Evolutionary conservation across 306 rosid genomes (phyloP).

Genomic region (Medicago truncatula): DNA sequence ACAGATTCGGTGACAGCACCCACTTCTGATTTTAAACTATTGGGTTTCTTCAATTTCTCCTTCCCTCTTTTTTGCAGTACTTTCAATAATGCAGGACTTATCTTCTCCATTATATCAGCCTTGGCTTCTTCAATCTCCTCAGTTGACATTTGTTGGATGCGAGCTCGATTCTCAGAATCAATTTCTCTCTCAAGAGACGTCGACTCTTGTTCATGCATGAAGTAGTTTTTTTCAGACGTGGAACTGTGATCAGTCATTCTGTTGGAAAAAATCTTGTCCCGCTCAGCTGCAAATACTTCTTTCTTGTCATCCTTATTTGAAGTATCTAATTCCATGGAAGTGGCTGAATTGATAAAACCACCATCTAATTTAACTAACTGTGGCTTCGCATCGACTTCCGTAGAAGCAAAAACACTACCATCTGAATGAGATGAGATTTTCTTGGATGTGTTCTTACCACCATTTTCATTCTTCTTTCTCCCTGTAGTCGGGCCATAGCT

Average conservation of each 20-base stretch:
- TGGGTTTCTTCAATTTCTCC: conserved; percentile 58
- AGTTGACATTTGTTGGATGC: conserved; percentile 68
- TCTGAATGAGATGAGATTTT: conserved; percentile 43
- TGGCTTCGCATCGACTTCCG: conserved; percentile 36
- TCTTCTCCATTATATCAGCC: conserved; percentile 78
- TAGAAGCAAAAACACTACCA: conserved; percentile 20
- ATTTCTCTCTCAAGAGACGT: conserved; percentile 66
- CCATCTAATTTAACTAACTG: conserved; percentile 34
- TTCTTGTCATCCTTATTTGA: conserved; percentile 38
- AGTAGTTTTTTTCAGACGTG: conserved; percentile 35
- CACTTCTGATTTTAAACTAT: conserved; percentile 43
- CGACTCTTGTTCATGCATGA: conserved; percentile 47
- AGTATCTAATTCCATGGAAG: conserved; percentile 49
- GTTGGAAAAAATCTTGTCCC: conserved; percentile 20
- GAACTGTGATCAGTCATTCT: conserved; percentile 32
- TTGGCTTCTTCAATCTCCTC: conserved; percentile 79
- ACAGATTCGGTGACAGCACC: conserved; percentile 36
- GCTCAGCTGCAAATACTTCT: conserved; percentile 34
- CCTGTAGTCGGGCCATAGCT: conserved; percentile 35
- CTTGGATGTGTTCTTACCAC: conserved; percentile 38
- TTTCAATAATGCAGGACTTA: conserved; percentile 63
- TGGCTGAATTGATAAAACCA: conserved; percentile 15
- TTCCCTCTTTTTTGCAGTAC: conserved; percentile 74
- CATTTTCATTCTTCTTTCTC: conserved; percentile 40
- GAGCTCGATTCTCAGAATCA: conserved; percentile 74